Base-by-base conservation (phyloP, 805 yeast genomes). In the Komagataella populi region DNA sequence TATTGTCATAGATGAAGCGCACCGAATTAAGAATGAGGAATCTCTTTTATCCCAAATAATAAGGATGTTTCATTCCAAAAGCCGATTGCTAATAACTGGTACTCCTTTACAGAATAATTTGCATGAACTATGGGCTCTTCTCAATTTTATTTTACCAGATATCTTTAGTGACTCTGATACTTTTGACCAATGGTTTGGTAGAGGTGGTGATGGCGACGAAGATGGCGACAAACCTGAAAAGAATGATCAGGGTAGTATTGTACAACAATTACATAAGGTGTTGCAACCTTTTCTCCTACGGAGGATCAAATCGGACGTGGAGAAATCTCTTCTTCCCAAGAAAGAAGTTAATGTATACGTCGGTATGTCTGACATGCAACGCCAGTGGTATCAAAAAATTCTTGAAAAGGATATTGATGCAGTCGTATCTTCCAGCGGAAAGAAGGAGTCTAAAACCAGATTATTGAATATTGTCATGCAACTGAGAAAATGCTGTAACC, bases 381-480 rank as follows among this genome's bases (percentile, higher is more conserved):
- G 75, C 56, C 77, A 71, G 57, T 83, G 91, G 88, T 85, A 85
- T 63, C 83, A 83, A 60, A 81, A 81, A 61, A 75, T 85, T 51
- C 65, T 85, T 55, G 93, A 84, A 61, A 84, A 84, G 60, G 93
- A 85, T 63, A 76, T 85, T 44, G 91, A 85, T 68, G 93, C 93
- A 0, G 90, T 85, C 6, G 84, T 85, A 53, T 84, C 98, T 0
- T 88, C 96, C 3, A 84, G 85, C n/a, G 96, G 96, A 1, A 89
- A 88, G 65, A 75, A 95, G 52, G 98, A 91, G 64, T 89, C 91
- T 6, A 91, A 91, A 62, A 89, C 97, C 0, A 74, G 98, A 52
- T 70, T 93, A 55, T 73, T 91, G 53, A 91, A 91, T 62, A 91
- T 91, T 59, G 98, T 91, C 12, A 85, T 85, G 95, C 95, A 85